Evolutionary conservation across 2,329 filamentous ascomycete species (phyloP).

Genomic region (Pestalotiopsis sp.): DNA sequence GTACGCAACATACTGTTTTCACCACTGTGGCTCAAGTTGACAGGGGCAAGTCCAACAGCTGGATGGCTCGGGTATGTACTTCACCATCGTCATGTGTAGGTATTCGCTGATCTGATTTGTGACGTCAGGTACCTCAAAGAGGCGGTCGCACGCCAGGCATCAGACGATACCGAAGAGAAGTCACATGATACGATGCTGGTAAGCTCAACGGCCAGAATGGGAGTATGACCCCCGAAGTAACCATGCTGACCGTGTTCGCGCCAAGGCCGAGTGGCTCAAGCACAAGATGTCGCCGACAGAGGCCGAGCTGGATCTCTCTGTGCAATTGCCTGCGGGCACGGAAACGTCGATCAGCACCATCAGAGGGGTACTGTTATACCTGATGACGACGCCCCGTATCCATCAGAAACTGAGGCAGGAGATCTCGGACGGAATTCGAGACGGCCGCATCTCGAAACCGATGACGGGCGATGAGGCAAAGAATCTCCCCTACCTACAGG

Average conservation of each 20-base stretch:
- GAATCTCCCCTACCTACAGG: slow-evolving; percentile 13
- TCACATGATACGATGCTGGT: background rate
- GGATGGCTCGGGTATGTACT: background rate
- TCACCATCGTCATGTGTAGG: background rate
- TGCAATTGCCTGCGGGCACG: slow-evolving; percentile 24
- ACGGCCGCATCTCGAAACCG: slow-evolving; percentile 19
- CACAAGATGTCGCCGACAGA: slow-evolving; percentile 25
- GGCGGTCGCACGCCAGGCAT: background rate
- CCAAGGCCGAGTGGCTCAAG: slow-evolving; percentile 28
- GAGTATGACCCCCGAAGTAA: background rate
- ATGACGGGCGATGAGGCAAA: slow-evolving; percentile 12
- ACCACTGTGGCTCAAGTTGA: background rate
- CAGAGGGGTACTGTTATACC: slow-evolving; percentile 17
- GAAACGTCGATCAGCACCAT: slow-evolving; percentile 20
- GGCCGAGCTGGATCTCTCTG: slow-evolving; percentile 26
- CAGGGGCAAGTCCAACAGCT: background rate
- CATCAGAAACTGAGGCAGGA: slow-evolving; percentile 20
- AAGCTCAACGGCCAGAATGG: background rate
- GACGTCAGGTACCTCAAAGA: background rate
- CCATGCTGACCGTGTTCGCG: background rate
- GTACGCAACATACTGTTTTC: slow-evolving; percentile 18
- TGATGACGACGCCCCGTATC: slow-evolving; percentile 19
- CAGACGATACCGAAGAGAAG: background rate
- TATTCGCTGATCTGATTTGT: background rate
- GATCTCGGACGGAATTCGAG: slow-evolving; percentile 15